phyloP scores from a whole-genome alignment of 306 rosid genomes.

The Cucumis cinereus region DNA sequence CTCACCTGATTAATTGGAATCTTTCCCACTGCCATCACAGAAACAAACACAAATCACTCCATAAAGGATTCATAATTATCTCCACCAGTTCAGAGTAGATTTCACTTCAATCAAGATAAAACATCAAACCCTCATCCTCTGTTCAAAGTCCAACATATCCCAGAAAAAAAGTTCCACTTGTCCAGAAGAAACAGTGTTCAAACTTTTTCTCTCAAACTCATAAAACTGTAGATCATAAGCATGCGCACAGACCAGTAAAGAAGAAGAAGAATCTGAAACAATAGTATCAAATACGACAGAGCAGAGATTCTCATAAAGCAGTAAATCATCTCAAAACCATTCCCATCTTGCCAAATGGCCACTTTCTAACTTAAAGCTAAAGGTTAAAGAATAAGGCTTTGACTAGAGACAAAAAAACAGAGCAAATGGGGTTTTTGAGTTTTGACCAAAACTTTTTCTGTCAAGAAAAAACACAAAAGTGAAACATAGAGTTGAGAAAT shows the following conservation, averaged over 20 bases:
- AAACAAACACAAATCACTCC: not conserved
- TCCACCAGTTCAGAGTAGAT: not conserved
- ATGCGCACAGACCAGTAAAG: not conserved
- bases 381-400: not conserved
- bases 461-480: not conserved
- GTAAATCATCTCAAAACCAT: not conserved
- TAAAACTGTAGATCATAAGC: not conserved
- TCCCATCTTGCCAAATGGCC: not conserved
- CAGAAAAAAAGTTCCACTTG: not conserved
- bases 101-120: not conserved
- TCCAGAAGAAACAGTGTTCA: not conserved
- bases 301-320: not conserved
- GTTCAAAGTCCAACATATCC: not conserved
- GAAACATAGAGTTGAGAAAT: not conserved
- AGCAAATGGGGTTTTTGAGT: not conserved
- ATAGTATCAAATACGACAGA: not conserved
- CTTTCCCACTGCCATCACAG: conserved; percentile 54
- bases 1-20: conserved; percentile 65
- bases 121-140: not conserved
- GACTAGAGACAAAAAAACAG: not conserved
- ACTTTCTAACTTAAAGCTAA: conserved; percentile 4
- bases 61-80: not conserved
- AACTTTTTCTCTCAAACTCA: not conserved
- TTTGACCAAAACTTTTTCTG: not conserved
- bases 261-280: not conserved